These are phyloP conservation scores for Fusarium buxicola DNA, from an alignment of 2,329 filamentous ascomycete species.

Conservation along the genomic window DNA sequence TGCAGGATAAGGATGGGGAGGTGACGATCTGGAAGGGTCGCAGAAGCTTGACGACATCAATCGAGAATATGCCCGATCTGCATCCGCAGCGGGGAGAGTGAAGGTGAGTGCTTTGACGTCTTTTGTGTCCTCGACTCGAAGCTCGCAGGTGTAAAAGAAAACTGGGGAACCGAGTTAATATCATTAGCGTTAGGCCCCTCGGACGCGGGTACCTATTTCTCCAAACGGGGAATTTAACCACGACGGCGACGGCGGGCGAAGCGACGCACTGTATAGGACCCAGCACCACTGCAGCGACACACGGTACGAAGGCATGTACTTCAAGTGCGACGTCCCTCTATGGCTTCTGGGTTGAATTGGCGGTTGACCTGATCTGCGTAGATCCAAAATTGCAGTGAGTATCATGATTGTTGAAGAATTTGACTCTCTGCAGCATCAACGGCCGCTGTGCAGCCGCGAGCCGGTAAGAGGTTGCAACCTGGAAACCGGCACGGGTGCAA, in stretches of 20 bases:
- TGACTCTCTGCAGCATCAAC: neutral
- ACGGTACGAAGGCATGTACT: neutral
- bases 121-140: too few species aligned
- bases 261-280: slow-evolving; percentile 29
- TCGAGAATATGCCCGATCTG: neutral
- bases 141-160: too few species aligned
- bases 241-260: neutral
- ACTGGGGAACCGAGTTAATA: slow-evolving; percentile 22
- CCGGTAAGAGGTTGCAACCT: neutral
- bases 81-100: slow-evolving; percentile 1
- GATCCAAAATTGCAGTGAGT: neutral
- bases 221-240: too few species aligned
- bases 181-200: too few species aligned
- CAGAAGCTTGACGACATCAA: slow-evolving; percentile 21
- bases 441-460: neutral
- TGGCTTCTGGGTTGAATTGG: too few species aligned
- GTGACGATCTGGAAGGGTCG: slow-evolving; percentile 34
- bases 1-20: slow-evolving; percentile 14
- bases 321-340: neutral
- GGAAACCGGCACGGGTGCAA: too few species aligned
- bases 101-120: too few species aligned
- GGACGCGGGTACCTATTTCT: too few species aligned
- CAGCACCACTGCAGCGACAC: neutral
- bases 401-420: neutral
- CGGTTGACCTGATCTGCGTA: neutral